Base-by-base conservation (phyloP, 1,284 basidiomycete genomes). In the Boletus semigastroideus region DNA sequence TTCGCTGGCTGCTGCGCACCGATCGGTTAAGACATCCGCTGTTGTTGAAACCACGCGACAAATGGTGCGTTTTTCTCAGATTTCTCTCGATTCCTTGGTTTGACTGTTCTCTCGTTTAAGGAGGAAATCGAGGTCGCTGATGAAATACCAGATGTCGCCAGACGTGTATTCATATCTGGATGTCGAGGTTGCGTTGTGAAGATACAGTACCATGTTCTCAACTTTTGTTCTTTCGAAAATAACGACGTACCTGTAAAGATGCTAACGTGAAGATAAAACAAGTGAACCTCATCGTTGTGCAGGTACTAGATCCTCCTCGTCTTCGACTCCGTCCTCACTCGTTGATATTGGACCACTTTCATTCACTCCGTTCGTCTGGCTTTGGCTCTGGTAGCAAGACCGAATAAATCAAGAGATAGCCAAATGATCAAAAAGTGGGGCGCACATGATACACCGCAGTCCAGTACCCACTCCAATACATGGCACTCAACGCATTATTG, bases 131-230 rank as follows among this genome's bases (percentile, higher is more conserved):
- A 76, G 88, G 48, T 86, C 89, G 4, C 69, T 96, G 56, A 92
- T 94, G 51, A 87, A 92, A 59, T 92, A 94, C 69, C 80, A 92
- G 51, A 86, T 97, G 81, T 90, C 91, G 14, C 85, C 90, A 30
- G 92, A 97, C 68, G 87, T 96, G 55, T 95, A 96, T 73, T 89
- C 90, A 47, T 92, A 95, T 72, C 76, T 96, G 45, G 87, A 90
- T 59, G 88, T 90, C 2, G 88, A 90, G 70, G 87, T 90, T 61
- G 82, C 86, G 31, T 73, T 90, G 59, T 89, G 50, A 51, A 53
- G 45, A 46, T 52, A 38, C 50, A 31, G 27, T 48, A 28, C 7
- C 20, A 39, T 46, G 28, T 34, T 25, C 28, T 33, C 46, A 17
- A 16, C 6, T 37, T 33, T 44, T 46, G 19, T 51, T 52, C 20